phyloP scores from a whole-genome alignment of 345 rosid species.

The Carallia pectinifolia region DNA sequence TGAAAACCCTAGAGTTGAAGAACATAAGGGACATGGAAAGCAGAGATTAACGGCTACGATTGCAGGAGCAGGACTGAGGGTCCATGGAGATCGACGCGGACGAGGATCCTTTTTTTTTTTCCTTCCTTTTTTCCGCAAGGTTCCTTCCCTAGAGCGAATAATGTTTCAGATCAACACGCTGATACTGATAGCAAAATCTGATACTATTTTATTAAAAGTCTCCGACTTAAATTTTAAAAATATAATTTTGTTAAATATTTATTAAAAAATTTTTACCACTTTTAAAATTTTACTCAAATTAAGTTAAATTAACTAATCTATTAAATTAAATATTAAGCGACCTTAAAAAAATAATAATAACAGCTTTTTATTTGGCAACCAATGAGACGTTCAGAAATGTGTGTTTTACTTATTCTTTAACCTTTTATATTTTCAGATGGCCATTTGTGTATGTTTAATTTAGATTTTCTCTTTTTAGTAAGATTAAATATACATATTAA shows the following conservation, averaged over 20 bases:
- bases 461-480: neutral
- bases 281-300: no score
- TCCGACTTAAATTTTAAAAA: no score
- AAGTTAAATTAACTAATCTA: no score
- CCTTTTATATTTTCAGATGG: no score
- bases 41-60: constrained; percentile 44
- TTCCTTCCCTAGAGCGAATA: neutral
- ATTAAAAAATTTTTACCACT: no score
- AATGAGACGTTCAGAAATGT: neutral
- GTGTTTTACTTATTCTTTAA: neutral
- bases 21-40: constrained; percentile 37
- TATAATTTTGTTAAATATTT: no score
- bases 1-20: constrained; percentile 46
- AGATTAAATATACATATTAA: no score
- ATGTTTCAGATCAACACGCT: neutral
- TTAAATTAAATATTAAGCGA: no score
- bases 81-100: constrained; percentile 12
- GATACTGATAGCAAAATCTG: no score
- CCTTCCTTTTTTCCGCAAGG: neutral
- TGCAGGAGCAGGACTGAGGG: constrained; percentile 18
- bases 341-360: no score
- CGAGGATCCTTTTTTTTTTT: neutral
- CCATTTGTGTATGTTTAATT: neutral
- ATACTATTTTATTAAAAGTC: no score
- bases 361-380: no score